These are phyloP conservation scores for Amphibolis antarctica DNA, from an alignment of 106 monocot genomes.

Conservation along the genomic window DNA sequence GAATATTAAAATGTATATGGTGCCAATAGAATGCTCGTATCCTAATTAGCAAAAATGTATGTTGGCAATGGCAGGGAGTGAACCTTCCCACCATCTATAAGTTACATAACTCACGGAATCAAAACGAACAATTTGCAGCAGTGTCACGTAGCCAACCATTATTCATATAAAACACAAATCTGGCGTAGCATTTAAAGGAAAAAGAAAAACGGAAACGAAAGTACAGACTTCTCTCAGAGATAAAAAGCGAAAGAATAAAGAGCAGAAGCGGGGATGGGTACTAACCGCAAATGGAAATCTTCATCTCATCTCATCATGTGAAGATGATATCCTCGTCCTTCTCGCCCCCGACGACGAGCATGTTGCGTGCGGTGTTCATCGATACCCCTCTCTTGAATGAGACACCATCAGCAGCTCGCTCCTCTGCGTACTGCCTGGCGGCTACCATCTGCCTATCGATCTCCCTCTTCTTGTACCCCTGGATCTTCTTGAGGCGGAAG, in stretches of 20 bases:
- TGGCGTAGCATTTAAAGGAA: neutral
- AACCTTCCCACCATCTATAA: neutral
- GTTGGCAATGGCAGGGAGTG: neutral
- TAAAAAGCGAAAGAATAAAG: neutral
- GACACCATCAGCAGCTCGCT: slow-evolving; percentile 30
- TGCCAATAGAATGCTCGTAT: neutral
- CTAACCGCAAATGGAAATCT: neutral
- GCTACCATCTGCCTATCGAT: slow-evolving; percentile 44
- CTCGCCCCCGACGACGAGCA: slow-evolving; percentile 41
- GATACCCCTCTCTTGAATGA: slow-evolving; percentile 60
- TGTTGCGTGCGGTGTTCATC: slow-evolving; percentile 30
- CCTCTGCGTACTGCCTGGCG: slow-evolving; percentile 42
- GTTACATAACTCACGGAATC: neutral
- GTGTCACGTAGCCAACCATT: neutral
- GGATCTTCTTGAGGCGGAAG: slow-evolving; percentile 93
- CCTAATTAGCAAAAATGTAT: neutral
- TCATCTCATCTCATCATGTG: too few species aligned
- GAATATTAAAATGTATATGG: too few species aligned
- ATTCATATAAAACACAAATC: neutral
- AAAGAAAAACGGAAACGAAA: neutral
- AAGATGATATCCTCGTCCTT: slow-evolving; percentile 92
- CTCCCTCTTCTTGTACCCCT: slow-evolving; percentile 84
- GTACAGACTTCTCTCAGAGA: too few species aligned
- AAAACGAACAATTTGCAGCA: neutral
- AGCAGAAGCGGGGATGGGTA: neutral